Percentiles rank a stretch among this genome's conserved stretches.
phyloP scores from a whole-genome alignment of 2,329 filamentous ascomycete genomes.

The Hypoxylon sp. region DNA sequence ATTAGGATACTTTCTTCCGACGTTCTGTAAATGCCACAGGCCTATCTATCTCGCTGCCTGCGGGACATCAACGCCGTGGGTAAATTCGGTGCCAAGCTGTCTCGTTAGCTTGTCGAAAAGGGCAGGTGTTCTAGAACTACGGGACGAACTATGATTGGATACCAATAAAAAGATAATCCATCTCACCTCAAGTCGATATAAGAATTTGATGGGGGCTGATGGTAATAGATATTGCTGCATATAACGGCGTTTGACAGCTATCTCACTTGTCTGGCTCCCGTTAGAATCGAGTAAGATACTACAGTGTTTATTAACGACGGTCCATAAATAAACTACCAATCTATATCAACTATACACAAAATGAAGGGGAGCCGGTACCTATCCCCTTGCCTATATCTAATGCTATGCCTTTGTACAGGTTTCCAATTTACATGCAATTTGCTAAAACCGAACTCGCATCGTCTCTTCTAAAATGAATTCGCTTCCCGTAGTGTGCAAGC shows the following conservation, averaged over 20 bases:
- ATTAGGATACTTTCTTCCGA: conserved; percentile 25
- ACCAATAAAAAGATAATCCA: neutral
- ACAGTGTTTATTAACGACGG: neutral
- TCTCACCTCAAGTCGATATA: neutral
- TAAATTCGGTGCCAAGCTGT: conserved; percentile 37
- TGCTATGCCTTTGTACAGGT: neutral
- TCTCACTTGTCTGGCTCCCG: neutral
- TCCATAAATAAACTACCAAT: neutral
- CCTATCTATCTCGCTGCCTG: conserved; percentile 24
- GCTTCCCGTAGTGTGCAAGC: conserved; percentile 43
- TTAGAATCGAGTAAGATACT: neutral
- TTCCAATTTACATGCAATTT: conserved; percentile 4
- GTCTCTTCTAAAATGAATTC: conserved; percentile 3
- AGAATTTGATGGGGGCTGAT: neutral
- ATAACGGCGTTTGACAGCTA: neutral
- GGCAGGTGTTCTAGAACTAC: conserved; percentile 27
- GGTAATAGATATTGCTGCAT: neutral
- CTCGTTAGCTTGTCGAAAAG: conserved; percentile 23
- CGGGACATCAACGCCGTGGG: conserved; percentile 20
- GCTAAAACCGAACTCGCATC: neutral
- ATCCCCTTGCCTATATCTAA: neutral
- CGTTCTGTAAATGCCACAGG: neutral
- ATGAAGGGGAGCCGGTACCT: conserved; percentile 6
- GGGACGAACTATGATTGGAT: conserved; percentile 19
- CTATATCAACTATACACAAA: neutral